Evolutionary conservation across 176 grass and related monocot genomes (phyloP), one percentile per base, ranked within the genome.

Genomic region (Oryza punctata): DNA sequence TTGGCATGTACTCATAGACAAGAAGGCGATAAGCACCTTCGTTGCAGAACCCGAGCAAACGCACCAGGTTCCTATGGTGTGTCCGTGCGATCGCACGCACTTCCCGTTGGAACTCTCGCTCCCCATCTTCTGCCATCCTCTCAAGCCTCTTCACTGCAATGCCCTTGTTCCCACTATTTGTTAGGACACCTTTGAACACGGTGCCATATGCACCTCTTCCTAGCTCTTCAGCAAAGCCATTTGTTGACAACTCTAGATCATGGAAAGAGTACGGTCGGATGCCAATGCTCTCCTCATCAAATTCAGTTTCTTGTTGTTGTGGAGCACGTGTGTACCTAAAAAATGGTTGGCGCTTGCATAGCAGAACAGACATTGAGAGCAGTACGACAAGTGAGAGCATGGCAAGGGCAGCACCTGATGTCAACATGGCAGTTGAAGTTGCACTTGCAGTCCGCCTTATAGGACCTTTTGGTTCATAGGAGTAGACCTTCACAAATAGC

Each of bases 1-100:
- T 83, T 74, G 86, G 86, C 68, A 94, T 76, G 63, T 68, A 94
- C 69, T 93, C 88, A n/a, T 96, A 89, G 7, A 91, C 86, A 12
- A 93, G 60, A 12, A 93, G 60, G 26, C 84, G 75, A 15, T 70
- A 32, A 0, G 28, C 84, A 9, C 69, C 77, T 63, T 96, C 77
- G 1, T 86, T 86, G 67, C 86, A 96, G 54, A 88, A 91, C 14
- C 88, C 94, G 8, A 86, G 63, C 67, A 96, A 64, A 18, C 83
- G 26, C 19, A 93, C 77, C 11, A 96, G 61, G 80, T 96, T 93
- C 35, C 78, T 75, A 35, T 91, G 94, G 67, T 93, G 88, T 1
- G 85, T 87, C 63, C 28, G 64, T 65, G 78, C 72, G 35, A 81
- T 87, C 1, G 90, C 61, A 50, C 69, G 63, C 19, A 92, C 86